Conservation (phyloP, 768 basidiomycete genomes). For the Epithele typhae region DNA sequence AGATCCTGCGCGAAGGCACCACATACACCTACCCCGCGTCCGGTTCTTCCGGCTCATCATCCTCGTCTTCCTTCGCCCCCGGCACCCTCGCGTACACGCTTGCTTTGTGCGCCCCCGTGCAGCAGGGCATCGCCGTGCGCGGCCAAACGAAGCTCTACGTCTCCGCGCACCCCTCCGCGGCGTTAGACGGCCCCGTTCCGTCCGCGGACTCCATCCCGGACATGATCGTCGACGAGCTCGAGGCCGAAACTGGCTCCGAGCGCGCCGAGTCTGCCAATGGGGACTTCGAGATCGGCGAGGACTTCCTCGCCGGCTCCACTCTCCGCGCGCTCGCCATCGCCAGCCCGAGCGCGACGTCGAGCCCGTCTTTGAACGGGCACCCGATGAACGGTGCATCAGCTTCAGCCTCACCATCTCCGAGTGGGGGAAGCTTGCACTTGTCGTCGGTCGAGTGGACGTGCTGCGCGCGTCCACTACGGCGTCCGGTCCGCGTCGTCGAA, state of each 20-base stretch:
- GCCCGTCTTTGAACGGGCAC: neutral
- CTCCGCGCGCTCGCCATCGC: slow-evolving; percentile 19
- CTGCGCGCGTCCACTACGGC: slow-evolving; percentile 28
- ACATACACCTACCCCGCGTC: slow-evolving; percentile 27
- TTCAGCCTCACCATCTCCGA: slow-evolving; percentile 18
- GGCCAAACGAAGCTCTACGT: slow-evolving; percentile 45
- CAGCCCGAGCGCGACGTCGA: neutral
- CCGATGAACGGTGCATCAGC: slow-evolving; percentile 7
- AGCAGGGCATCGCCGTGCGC: slow-evolving; percentile 58
- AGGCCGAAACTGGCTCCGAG: slow-evolving; percentile 1
- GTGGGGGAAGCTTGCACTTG: slow-evolving; percentile 7
- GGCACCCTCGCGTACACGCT: slow-evolving; percentile 30
- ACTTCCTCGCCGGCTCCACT: slow-evolving; percentile 58
- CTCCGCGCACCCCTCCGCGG: slow-evolving; percentile 2
- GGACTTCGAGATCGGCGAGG: slow-evolving; percentile 65
- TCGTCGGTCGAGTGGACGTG: slow-evolving; percentile 10
- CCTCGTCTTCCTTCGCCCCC: neutral
- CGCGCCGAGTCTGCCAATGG: slow-evolving; percentile 11
- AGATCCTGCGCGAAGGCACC: slow-evolving; percentile 52
- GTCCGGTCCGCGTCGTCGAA: slow-evolving; percentile 29
- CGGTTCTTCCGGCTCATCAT: neutral
- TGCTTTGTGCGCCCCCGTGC: slow-evolving; percentile 62
- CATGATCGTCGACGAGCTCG: slow-evolving; percentile 9
- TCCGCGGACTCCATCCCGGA: slow-evolving; percentile 8
- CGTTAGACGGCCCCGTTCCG: slow-evolving; percentile 29